These are phyloP conservation scores for Microcyclosporella mali DNA, from an alignment of 2,329 filamentous ascomycete species.

Conservation along the genomic window DNA sequence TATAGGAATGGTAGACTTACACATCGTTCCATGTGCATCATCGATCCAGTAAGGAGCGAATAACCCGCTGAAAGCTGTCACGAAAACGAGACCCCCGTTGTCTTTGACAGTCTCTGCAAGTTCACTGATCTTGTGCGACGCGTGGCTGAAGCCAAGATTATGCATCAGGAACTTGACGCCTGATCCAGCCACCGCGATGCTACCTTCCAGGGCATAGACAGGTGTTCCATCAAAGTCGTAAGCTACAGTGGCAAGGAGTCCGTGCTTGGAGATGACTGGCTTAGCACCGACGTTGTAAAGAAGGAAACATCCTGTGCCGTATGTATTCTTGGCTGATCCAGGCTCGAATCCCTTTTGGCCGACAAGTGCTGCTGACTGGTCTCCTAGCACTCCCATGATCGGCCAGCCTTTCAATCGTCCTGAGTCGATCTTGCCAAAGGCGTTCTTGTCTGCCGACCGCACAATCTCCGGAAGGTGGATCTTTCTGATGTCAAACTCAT, in stretches of 20 bases:
- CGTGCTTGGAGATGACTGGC: slow-evolving; percentile 77
- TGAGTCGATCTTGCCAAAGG: slow-evolving; percentile 61
- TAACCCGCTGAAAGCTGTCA: slow-evolving; percentile 84
- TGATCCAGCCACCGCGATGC: slow-evolving; percentile 70
- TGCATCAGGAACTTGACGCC: slow-evolving; percentile 53
- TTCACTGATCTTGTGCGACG: slow-evolving; percentile 58
- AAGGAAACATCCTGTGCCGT: slow-evolving; percentile 83
- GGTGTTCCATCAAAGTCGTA: slow-evolving; percentile 71
- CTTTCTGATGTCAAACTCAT: slow-evolving; percentile 62
- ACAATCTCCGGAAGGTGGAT: slow-evolving; percentile 76
- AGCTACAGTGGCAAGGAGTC: slow-evolving; percentile 77
- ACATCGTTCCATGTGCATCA: slow-evolving; percentile 81
- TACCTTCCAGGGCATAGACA: slow-evolving; percentile 73
- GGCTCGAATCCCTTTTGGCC: slow-evolving; percentile 65
- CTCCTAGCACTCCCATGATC: slow-evolving; percentile 77
- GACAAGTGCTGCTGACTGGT: slow-evolving; percentile 79
- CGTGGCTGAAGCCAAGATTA: slow-evolving; percentile 59
- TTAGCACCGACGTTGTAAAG: slow-evolving; percentile 82
- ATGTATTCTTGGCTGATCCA: slow-evolving; percentile 83
- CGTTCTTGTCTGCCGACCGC: slow-evolving; percentile 66
- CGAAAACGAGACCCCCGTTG: slow-evolving; percentile 76
- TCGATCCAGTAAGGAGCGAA: slow-evolving; percentile 96
- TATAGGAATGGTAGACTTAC: slow-evolving; percentile 39
- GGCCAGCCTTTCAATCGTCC: slow-evolving; percentile 63
- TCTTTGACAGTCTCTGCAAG: slow-evolving; percentile 61